Conservation (phyloP, 1,284 basidiomycete species). For the Apiotrichum brassicae region DNA sequence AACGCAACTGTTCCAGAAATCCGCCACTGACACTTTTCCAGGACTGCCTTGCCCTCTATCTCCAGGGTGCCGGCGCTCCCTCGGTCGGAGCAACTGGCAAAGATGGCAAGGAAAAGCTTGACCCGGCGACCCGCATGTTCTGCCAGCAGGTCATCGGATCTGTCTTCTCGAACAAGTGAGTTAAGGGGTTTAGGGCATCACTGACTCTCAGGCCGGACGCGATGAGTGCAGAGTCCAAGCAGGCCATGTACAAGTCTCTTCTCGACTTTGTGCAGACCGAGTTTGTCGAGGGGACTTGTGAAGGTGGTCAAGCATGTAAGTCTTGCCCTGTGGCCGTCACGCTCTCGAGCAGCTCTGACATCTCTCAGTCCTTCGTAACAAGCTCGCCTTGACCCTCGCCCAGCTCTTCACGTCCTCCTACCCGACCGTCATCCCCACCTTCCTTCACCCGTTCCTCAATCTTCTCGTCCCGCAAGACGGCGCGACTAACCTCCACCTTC, state of each 20-base stretch:
- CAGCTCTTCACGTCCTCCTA: conserved; percentile 82
- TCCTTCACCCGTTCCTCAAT: conserved; percentile 49
- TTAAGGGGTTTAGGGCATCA: neutral
- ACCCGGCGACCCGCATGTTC: conserved; percentile 43
- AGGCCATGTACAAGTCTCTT: conserved; percentile 43
- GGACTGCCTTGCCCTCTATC: conserved; percentile 46
- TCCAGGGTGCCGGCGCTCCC: conserved; percentile 46
- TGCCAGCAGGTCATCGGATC: conserved; percentile 47
- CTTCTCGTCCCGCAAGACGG: conserved; percentile 35
- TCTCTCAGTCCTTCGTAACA: conserved; percentile 60
- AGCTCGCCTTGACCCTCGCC: conserved; percentile 94
- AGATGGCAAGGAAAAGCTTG: conserved; percentile 47
- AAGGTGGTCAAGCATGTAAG: conserved; percentile 44
- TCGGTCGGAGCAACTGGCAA: conserved; percentile 26
- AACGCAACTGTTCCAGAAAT: too few species aligned
- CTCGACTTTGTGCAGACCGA: conserved; percentile 44
- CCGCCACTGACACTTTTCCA: conserved; percentile 10
- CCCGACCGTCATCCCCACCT: conserved; percentile 37
- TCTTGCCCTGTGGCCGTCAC: conserved; percentile 2
- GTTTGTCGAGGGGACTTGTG: conserved; percentile 46
- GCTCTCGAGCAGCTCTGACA: too few species aligned
- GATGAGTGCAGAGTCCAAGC: conserved; percentile 31
- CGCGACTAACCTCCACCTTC: conserved; percentile 59
- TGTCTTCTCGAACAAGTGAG: conserved; percentile 41
- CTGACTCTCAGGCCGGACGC: conserved; percentile 26